Base-by-base conservation (phyloP, 352 stramenopile genomes). In the Lagenidium sp. region DNA sequence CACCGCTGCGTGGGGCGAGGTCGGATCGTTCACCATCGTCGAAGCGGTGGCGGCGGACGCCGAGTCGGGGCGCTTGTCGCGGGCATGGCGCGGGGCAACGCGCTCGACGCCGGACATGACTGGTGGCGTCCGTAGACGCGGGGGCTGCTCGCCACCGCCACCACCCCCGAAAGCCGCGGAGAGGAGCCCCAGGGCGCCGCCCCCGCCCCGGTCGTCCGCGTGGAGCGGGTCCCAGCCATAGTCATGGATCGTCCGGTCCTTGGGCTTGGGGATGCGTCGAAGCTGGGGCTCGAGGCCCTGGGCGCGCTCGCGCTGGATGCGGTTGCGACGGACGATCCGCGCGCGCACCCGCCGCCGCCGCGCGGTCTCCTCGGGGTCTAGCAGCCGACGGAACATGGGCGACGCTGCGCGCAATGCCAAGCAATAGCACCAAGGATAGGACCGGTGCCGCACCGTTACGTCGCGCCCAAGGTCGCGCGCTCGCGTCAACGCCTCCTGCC, bases 301-400 rank as follows among this genome's bases (percentile, higher is more conserved):
- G 2, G 45, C 60, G 41, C 80, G 49, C 49, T 85, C 73, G 3
- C 48, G 47, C 28, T 76, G 70, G 63, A 82, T 82, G 12, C 73
- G 69, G 20, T 82, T 85, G 12, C 73, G 60, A 1, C 70, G 60
- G 5, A 82, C 53, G 49, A 85, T 82, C 13, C 58, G 59, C 24
- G 69, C 73, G 7, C 73, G 73, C 20, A 74, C 45, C 5, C 59
- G 44, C 10, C 65, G 63, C 13, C 63, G 57, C 15, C 63, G 63
- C 26, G 47, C 47, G n/a, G 61, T 65, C 50, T 83, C 70, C 25
- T 85, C 63, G 0, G 70, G 59, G 44, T 83, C 61, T 20, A 83
- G 38, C 38, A 85, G 45, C 31, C 52, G 68, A 13, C 70, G 60
- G 35, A 78, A 44, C 44, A 83, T 32, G n/a, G n/a, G n/a, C n/a